Evolutionary conservation across 1,139 yeast genomes (phyloP).

Genomic region (Scheffersomyces parashehatae): DNA sequence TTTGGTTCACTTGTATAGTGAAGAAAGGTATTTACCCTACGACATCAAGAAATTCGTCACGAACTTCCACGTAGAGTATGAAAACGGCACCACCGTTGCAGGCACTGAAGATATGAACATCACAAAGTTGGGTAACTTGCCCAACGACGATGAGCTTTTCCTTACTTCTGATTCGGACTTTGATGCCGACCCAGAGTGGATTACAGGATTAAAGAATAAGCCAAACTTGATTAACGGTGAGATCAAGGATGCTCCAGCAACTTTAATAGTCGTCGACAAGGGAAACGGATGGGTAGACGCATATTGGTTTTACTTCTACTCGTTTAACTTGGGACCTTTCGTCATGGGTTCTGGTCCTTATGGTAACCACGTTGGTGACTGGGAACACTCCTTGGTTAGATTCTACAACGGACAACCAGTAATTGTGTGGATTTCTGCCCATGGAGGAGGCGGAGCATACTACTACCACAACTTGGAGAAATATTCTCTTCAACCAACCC

Average conservation of each 20-base stretch:
- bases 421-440: slow-evolving; percentile 98
- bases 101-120: slow-evolving; percentile 42
- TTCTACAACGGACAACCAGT: slow-evolving; percentile 80
- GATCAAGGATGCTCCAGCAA: slow-evolving; percentile 75
- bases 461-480: slow-evolving; percentile 75
- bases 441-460: slow-evolving; percentile 95
- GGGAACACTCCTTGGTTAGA: slow-evolving; percentile 94
- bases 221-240: slow-evolving; percentile 76
- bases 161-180: slow-evolving; percentile 74
- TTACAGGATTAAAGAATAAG: slow-evolving; percentile 66
- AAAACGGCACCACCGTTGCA: slow-evolving; percentile 48
- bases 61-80: slow-evolving; percentile 54
- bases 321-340: slow-evolving; percentile 92
- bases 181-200: slow-evolving; percentile 77
- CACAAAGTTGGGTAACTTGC: slow-evolving; percentile 37
- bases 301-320: slow-evolving; percentile 93
- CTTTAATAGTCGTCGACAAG: slow-evolving; percentile 80
- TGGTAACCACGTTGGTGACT: slow-evolving; percentile 96
- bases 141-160: slow-evolving; percentile 29
- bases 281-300: slow-evolving; percentile 94
- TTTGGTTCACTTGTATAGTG: slow-evolving; percentile 81
- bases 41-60: slow-evolving; percentile 70
- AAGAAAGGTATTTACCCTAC: slow-evolving; percentile 84
- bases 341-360: slow-evolving; percentile 98
- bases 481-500: slow-evolving; percentile 45